Evolutionary conservation across 768 basidiomycete species (phyloP).

Genomic region (Mycena metata): DNA sequence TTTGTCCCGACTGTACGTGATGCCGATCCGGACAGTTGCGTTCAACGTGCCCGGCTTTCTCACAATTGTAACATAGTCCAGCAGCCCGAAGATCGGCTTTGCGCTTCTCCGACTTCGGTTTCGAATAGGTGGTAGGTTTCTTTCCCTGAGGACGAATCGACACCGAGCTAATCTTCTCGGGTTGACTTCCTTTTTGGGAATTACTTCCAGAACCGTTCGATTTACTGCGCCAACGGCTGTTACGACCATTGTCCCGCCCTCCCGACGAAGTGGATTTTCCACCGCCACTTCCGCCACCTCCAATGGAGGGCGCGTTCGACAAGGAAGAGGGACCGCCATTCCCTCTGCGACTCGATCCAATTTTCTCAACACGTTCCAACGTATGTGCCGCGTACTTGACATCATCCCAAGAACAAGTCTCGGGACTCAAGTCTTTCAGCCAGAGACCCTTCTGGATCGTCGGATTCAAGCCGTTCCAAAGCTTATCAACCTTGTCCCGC

Average conservation of each 20-base stretch:
- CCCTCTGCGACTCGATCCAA: background rate
- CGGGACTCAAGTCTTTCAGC: background rate
- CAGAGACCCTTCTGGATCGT: background rate
- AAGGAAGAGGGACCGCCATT: conserved; percentile 5
- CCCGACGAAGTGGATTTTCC: conserved; percentile 1
- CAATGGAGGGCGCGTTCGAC: conserved; percentile 2
- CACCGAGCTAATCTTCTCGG: background rate
- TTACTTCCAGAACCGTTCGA: background rate
- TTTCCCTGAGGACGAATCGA: background rate
- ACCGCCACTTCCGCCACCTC: conserved; percentile 1
- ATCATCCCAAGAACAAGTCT: background rate
- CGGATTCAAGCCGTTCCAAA: background rate
- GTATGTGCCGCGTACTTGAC: background rate
- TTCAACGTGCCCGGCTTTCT: background rate
- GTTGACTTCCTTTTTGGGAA: background rate
- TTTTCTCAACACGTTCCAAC: background rate
- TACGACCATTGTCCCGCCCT: conserved; percentile 3
- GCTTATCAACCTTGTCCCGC: background rate
- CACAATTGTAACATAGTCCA: conserved; percentile 1
- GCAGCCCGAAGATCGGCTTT: background rate
- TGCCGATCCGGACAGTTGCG: background rate
- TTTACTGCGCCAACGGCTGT: conserved; percentile 1
- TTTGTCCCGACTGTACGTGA: background rate
- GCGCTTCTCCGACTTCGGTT: background rate
- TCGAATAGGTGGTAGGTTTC: background rate